phyloP scores from a whole-genome alignment of 164 flowering plant genomes.

The Vitis riparia region DNA sequence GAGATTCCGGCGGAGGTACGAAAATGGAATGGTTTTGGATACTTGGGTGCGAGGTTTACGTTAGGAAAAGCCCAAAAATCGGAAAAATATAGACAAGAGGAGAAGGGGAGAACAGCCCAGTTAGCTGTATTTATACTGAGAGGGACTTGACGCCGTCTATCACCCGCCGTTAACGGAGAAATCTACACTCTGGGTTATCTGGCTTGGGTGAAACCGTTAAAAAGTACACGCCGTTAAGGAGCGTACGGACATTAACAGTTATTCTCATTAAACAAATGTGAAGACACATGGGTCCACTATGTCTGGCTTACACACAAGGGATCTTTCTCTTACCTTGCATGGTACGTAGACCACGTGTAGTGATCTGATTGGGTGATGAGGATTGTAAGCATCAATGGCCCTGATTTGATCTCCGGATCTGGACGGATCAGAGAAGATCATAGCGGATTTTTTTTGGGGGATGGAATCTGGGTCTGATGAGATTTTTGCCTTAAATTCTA shows the following conservation, averaged over 20 bases:
- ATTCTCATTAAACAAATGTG: background rate
- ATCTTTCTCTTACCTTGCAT: conserved; percentile 23
- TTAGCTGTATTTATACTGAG: conserved; percentile 21
- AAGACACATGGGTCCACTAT: conserved; percentile 26
- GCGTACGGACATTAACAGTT: conserved; percentile 6
- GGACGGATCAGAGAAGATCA: no score
- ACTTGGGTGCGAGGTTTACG: conserved; percentile 3
- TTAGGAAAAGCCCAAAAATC: conserved; percentile 2
- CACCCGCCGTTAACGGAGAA: conserved; percentile 15
- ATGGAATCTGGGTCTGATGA: no score
- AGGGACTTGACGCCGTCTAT: conserved; percentile 14
- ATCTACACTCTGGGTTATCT: background rate
- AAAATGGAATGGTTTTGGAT: conserved; percentile 5
- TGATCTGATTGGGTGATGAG: background rate
- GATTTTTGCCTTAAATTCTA: no score
- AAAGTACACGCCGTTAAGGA: conserved; percentile 8
- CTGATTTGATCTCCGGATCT: background rate
- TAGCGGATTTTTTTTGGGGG: background rate
- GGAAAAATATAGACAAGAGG: conserved; percentile 10
- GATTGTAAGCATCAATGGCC: background rate
- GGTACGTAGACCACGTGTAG: conserved; percentile 19
- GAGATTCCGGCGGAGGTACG: no score
- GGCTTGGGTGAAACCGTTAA: background rate
- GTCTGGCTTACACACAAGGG: conserved; percentile 17
- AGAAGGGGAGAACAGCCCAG: background rate